Conservation (phyloP, 352 stramenopile genomes). For the Phytophthora sansomeana region DNA sequence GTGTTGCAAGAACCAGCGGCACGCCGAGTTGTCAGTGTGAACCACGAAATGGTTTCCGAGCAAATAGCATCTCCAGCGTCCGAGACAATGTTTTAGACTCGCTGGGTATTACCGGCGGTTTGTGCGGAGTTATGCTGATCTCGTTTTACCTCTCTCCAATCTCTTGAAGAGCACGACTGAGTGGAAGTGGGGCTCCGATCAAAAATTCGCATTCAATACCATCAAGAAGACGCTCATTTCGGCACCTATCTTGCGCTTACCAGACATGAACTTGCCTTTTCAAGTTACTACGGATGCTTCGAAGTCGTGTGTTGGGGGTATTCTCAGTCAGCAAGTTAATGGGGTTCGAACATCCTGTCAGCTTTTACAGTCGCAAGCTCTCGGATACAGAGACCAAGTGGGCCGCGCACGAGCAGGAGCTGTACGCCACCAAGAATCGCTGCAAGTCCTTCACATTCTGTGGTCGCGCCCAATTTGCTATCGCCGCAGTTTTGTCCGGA, state of each 20-base stretch:
- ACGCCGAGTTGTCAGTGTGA: too few relatives aligned
- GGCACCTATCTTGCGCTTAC: conserved; percentile 16
- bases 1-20: too few relatives aligned
- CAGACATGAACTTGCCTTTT: conserved; percentile 10
- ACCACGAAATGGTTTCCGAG: too few relatives aligned
- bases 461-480: too few relatives aligned
- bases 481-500: too few relatives aligned
- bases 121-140: conserved; percentile 15
- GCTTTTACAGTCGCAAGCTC: conserved; percentile 11
- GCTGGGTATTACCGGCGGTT: conserved; percentile 6
- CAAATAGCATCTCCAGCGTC: too few relatives aligned
- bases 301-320: conserved; percentile 8
- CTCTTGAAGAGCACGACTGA: conserved; percentile 30
- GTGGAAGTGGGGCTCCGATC: conserved; percentile 23
- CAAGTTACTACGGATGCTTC: conserved; percentile 9
- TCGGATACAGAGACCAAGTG: conserved; percentile 10
- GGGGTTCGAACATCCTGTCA: conserved; percentile 8
- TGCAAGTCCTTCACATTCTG: too few relatives aligned
- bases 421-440: too few relatives aligned
- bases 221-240: conserved; percentile 20
- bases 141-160: conserved; percentile 11
- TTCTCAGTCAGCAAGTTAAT: conserved; percentile 13
- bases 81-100: too few relatives aligned
- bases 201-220: conserved; percentile 13
- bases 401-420: not conserved